Conservation (phyloP, 148 eudicot genomes). For the Euryodendron excelsum region DNA sequence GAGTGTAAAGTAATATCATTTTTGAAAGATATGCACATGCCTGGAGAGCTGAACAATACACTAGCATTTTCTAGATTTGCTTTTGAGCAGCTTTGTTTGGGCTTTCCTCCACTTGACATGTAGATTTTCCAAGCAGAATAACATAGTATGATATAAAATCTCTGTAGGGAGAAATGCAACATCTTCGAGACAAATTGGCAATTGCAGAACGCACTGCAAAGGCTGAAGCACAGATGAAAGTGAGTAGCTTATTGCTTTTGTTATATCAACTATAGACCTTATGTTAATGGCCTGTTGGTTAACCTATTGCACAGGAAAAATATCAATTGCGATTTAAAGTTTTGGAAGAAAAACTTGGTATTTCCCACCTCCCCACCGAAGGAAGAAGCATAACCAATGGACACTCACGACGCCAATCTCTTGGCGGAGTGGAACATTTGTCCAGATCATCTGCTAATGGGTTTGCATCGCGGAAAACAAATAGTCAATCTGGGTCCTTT, state of each 20-base stretch:
- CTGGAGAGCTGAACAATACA: not conserved
- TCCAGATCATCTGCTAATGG: slow-evolving; percentile 67
- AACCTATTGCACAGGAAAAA: slow-evolving; percentile 53
- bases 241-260: slow-evolving; percentile 28
- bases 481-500: slow-evolving; percentile 39
- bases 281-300: slow-evolving; percentile 14
- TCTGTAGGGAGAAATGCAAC: slow-evolving; percentile 84
- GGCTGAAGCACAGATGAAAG: slow-evolving; percentile 92
- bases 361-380: slow-evolving; percentile 42
- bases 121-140: not conserved
- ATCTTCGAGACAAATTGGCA: slow-evolving; percentile 80
- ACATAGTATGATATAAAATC: not conserved
- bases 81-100: not conserved
- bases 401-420: slow-evolving; percentile 65
- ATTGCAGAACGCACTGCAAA: slow-evolving; percentile 90
- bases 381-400: slow-evolving; percentile 61
- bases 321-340: slow-evolving; percentile 90
- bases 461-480: slow-evolving; percentile 45
- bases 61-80: not conserved
- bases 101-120: not conserved
- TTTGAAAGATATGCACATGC: not conserved
- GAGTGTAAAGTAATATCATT: not conserved
- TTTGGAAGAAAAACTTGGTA: slow-evolving; percentile 71
- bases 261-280: not conserved
- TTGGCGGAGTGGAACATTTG: slow-evolving; percentile 67